phyloP scores from a whole-genome alignment of 1,284 basidiomycete genomes.

The Quambalaria eucalypti region DNA sequence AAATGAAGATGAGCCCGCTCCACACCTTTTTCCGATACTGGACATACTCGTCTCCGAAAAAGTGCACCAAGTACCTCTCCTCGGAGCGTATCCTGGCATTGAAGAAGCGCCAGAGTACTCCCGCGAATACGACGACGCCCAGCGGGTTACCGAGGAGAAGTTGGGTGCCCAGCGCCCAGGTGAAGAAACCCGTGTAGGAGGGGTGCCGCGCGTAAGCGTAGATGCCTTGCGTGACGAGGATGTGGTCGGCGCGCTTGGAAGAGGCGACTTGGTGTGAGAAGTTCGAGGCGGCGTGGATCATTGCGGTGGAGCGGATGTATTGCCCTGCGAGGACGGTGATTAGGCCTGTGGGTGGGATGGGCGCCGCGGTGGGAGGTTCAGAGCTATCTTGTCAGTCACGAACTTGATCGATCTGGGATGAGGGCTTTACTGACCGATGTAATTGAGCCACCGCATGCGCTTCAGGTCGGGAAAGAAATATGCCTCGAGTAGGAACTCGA shows the following conservation, averaged over 20 bases:
- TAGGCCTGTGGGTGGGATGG: constrained; percentile 53
- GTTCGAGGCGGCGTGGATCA: constrained; percentile 87
- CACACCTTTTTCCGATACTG: constrained; percentile 62
- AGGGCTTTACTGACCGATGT: constrained; percentile 4
- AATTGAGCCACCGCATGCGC: background rate
- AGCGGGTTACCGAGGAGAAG: constrained; percentile 80
- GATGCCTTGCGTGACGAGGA: constrained; percentile 36
- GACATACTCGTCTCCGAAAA: constrained; percentile 73
- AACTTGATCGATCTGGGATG: background rate
- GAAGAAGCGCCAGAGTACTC: constrained; percentile 79
- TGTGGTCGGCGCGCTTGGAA: constrained; percentile 31
- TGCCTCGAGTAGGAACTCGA: constrained; percentile 63
- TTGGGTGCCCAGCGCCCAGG: constrained; percentile 93
- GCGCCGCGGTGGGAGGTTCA: background rate
- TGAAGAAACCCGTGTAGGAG: constrained; percentile 93
- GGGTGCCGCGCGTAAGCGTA: constrained; percentile 62
- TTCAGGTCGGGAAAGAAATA: constrained; percentile 8
- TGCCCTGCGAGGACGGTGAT: constrained; percentile 64
- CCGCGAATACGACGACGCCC: constrained; percentile 58
- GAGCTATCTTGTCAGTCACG: background rate
- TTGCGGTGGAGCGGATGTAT: constrained; percentile 70
- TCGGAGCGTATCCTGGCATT: constrained; percentile 60
- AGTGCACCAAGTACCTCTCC: constrained; percentile 63
- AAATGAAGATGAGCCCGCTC: constrained; percentile 56
- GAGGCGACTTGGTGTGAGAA: constrained; percentile 65